Evolutionary conservation across 2,329 filamentous ascomycete genomes (phyloP).

Genomic region (Verticillium dahliae): DNA sequence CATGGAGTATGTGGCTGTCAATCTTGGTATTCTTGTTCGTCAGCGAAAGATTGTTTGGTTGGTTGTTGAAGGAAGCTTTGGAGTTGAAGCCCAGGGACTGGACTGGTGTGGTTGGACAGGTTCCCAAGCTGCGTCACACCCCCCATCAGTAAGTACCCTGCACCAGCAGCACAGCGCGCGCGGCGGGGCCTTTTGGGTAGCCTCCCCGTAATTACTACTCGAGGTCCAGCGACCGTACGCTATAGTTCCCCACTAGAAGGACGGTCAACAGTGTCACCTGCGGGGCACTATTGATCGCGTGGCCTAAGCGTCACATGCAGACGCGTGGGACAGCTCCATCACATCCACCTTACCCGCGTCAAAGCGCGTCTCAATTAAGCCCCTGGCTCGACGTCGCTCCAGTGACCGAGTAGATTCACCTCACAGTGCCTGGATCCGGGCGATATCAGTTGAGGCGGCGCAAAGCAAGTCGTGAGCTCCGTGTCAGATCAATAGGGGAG

Average conservation of each 20-base stretch:
- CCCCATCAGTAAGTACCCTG: not conserved
- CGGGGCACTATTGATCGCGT: not conserved
- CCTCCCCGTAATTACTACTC: not conserved
- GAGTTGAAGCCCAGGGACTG: not conserved
- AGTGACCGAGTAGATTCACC: not conserved
- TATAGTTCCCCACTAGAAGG: not conserved
- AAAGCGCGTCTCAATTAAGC: not conserved
- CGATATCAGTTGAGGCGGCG: not conserved
- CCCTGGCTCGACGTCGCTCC: not conserved
- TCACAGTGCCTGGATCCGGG: not conserved
- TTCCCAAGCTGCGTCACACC: not conserved
- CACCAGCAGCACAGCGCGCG: not conserved
- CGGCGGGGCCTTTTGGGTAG: not conserved
- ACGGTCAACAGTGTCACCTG: not conserved
- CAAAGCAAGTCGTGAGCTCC: too few relatives aligned
- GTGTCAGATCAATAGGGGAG: too few relatives aligned
- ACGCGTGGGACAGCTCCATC: not conserved
- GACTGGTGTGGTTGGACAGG: not conserved
- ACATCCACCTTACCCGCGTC: not conserved
- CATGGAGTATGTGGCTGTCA: not conserved
- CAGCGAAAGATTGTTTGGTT: constrained; percentile 1
- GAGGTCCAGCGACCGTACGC: not conserved
- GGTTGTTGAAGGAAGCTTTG: not conserved
- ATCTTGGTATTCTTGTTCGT: constrained; percentile 1
- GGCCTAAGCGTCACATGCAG: not conserved